Evolutionary conservation across 805 yeast species (phyloP).

Genomic region (Clavispora santaluciae): DNA sequence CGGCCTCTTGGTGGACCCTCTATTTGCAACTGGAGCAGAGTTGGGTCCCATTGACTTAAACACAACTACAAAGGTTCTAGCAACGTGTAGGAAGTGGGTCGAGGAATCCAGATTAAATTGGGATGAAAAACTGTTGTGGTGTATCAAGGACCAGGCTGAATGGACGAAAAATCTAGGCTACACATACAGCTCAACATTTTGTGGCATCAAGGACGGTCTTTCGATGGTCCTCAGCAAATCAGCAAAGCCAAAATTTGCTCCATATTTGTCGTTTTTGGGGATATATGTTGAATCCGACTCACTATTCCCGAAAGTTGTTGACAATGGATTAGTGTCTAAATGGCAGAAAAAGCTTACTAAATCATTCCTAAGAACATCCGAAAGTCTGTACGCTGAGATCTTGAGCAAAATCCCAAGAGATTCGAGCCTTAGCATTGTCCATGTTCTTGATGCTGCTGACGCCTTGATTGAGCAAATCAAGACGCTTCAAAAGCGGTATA

Average conservation of each 20-base stretch:
- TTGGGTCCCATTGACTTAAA: constrained; percentile 29
- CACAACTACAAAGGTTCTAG: constrained; percentile 21
- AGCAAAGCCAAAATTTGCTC: constrained; percentile 55
- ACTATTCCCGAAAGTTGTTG: constrained; percentile 31
- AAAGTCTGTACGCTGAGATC: constrained; percentile 34
- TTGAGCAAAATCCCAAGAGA: constrained; percentile 54
- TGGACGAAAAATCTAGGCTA: constrained; percentile 45
- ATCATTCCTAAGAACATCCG: constrained; percentile 32
- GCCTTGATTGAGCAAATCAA: constrained; percentile 46
- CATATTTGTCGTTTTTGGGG: constrained; percentile 45
- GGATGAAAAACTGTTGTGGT: constrained; percentile 30
- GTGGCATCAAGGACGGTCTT: constrained; percentile 40
- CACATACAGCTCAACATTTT: constrained; percentile 44
- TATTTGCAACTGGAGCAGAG: constrained; percentile 16
- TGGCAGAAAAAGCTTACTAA: constrained; percentile 42
- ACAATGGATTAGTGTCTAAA: constrained; percentile 35
- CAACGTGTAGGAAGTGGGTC: constrained; percentile 24
- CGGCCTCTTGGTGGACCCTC: constrained; percentile 27
- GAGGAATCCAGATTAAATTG: constrained; percentile 31
- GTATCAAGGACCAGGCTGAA: constrained; percentile 42
- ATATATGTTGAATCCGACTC: constrained; percentile 47
- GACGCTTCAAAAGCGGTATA: constrained; percentile 54
- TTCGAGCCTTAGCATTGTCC: constrained; percentile 46
- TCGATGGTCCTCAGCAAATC: constrained; percentile 36
- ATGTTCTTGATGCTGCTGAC: constrained; percentile 55